Evolutionary conservation across 768 basidiomycete species (phyloP), one percentile per base, ranked within the genome.

Genomic region (Rhodosporidiobolus sp.): DNA sequence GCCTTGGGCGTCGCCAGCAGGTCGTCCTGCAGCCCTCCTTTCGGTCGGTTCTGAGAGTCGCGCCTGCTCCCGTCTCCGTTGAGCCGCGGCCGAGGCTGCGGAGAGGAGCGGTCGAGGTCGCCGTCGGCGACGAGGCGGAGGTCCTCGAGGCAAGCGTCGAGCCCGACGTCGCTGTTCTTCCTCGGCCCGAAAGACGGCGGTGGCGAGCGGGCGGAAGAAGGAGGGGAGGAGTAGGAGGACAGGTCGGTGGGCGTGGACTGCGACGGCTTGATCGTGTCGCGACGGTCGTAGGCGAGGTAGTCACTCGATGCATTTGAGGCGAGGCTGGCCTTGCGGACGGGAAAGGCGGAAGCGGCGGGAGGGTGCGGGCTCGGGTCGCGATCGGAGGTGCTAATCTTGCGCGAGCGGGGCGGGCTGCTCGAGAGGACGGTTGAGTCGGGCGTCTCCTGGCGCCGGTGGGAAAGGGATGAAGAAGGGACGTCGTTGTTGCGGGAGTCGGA

Each of bases 61-160:
- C 2, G 8, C 50, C n/a, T 62, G 11, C 11, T 26, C 12, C 6
- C 4, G 35, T 10, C 45, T 17, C 45, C 28, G 16, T 28, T 43
- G 14, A 12, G 17, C 35, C 50, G 34, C 38, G 48, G 48, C 43
- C 20, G 8, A 55, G 32, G 10, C 58, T 63, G n/a, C 63, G 52
- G 38, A 48, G n/a, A n/a, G 53, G 9, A 65, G n/a, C 30, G 45
- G n/a, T 20, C 46, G 32, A 55, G 61, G 32, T 52, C 61, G 16
- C 45, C 68, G 17, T 61, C 60, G 7, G 75, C 61, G 30, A 68
- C 38, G 38, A 76, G 14, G 10, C 68, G 45, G 28, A 76, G 28
- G 35, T 76, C 71, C 35, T 69, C 71, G 14, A 76, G 20, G n/a
- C 67, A 73, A 10, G 67, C 67, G 16, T 76, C 71, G 34, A 76